Conservation (phyloP, 768 basidiomycete species). For the Xerocomus brunneocitrinus region DNA sequence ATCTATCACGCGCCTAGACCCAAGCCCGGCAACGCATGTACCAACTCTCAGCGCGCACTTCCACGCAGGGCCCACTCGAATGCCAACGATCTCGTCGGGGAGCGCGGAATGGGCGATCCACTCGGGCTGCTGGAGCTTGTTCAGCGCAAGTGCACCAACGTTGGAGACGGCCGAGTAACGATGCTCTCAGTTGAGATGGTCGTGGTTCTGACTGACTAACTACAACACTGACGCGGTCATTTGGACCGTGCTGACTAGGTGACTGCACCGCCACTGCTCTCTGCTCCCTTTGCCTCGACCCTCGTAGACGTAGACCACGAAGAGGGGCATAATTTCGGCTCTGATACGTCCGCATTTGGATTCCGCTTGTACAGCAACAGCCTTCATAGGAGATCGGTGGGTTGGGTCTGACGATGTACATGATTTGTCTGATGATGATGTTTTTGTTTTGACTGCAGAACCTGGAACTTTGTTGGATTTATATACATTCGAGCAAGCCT, state of each 20-base stretch:
- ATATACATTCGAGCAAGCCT: neutral
- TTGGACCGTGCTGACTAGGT: too few species aligned
- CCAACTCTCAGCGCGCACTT: constrained; percentile 10
- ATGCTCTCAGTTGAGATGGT: too few species aligned
- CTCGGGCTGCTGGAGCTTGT: constrained; percentile 19
- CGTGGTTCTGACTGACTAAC: too few species aligned
- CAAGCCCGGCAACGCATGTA: constrained; percentile 13
- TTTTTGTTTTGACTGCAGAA: neutral
- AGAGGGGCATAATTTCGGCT: neutral
- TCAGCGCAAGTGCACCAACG: neutral
- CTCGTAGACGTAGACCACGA: neutral
- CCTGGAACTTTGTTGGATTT: neutral
- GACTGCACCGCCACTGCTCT: too few species aligned
- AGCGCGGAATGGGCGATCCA: constrained; percentile 23
- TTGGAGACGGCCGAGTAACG: too few species aligned
- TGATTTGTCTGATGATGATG: too few species aligned
- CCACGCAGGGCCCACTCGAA: constrained; percentile 2
- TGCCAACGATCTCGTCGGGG: constrained; percentile 1
- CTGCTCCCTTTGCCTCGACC: too few species aligned
- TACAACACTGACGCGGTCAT: too few species aligned
- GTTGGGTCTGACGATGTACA: too few species aligned
- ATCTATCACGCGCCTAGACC: neutral
- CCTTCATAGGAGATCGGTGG: neutral
- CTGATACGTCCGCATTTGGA: neutral
- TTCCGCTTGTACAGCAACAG: neutral